Conservation (phyloP, 2,329 filamentous ascomycete genomes). For the Aspergillus tanneri region DNA sequence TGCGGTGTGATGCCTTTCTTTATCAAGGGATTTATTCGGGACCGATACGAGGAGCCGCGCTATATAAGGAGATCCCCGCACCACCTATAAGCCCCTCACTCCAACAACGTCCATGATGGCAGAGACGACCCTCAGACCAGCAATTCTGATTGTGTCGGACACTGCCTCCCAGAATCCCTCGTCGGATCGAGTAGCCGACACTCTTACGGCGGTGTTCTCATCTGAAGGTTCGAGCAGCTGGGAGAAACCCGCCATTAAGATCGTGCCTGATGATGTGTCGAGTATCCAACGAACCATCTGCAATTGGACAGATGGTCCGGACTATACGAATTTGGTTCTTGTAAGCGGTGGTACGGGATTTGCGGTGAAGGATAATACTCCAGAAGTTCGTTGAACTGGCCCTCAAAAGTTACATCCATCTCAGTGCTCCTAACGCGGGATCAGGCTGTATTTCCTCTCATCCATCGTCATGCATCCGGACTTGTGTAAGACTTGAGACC, state of each 20-base stretch:
- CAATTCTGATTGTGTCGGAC: slow-evolving; percentile 84
- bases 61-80: slow-evolving; percentile 2
- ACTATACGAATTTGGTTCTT: slow-evolving; percentile 70
- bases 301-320: slow-evolving; percentile 67
- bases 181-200: slow-evolving; percentile 69
- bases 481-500: slow-evolving; percentile 61
- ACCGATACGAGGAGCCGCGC: too few relatives aligned
- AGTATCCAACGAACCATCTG: slow-evolving; percentile 74
- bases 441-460: slow-evolving; percentile 72
- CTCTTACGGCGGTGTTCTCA: slow-evolving; percentile 68
- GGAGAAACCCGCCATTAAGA: slow-evolving; percentile 66
- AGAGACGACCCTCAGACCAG: slow-evolving; percentile 59
- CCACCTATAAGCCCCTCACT: slow-evolving; percentile 4
- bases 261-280: slow-evolving; percentile 73
- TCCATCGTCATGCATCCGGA: slow-evolving; percentile 84
- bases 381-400: slow-evolving; percentile 63
- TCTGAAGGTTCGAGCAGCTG: slow-evolving; percentile 68
- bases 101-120: slow-evolving; percentile 27
- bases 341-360: slow-evolving; percentile 95
- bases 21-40: background rate
- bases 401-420: background rate
- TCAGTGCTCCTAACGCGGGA: slow-evolving; percentile 19
- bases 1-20: too few relatives aligned
- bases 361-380: slow-evolving; percentile 77
- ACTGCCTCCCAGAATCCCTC: slow-evolving; percentile 78